A percentile compares a stretch with the other conserved stretches of the same genome.
phyloP scores from a whole-genome alignment of 2,329 filamentous ascomycete species.

The Fusarium mangiferae region DNA sequence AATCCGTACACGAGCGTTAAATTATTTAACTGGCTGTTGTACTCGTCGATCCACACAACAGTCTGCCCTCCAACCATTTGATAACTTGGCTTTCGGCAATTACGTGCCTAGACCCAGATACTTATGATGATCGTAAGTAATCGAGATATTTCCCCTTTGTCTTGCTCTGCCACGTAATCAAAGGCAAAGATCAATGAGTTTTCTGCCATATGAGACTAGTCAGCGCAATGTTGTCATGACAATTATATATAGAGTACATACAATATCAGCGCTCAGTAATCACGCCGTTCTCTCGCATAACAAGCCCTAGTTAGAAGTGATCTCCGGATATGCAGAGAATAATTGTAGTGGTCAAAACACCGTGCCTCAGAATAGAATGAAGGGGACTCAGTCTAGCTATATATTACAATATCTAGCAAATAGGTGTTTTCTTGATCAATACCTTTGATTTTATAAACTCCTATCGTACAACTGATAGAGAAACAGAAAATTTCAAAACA shows the following conservation, averaged over 20 bases:
- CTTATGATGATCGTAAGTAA: not conserved
- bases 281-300: not conserved
- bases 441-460: not conserved
- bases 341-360: not conserved
- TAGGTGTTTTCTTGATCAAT: not conserved
- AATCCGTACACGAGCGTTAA: not conserved
- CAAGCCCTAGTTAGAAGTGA: not conserved
- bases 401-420: not conserved
- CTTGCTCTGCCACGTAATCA: not conserved
- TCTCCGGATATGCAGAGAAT: too few species aligned
- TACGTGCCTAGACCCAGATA: constrained; percentile 17
- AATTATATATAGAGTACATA: not conserved
- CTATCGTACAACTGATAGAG: not conserved
- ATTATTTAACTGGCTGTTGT: not conserved
- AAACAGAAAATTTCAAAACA: not conserved
- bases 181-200: not conserved
- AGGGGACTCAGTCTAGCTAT: not conserved
- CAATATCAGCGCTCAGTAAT: not conserved
- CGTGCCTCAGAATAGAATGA: not conserved
- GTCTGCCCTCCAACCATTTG: not conserved
- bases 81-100: constrained; percentile 27
- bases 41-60: not conserved
- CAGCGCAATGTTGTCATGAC: not conserved
- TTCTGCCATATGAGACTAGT: not conserved
- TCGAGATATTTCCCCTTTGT: not conserved